phyloP scores from a whole-genome alignment of 2,329 filamentous ascomycete genomes.

The Penicillium sp. region DNA sequence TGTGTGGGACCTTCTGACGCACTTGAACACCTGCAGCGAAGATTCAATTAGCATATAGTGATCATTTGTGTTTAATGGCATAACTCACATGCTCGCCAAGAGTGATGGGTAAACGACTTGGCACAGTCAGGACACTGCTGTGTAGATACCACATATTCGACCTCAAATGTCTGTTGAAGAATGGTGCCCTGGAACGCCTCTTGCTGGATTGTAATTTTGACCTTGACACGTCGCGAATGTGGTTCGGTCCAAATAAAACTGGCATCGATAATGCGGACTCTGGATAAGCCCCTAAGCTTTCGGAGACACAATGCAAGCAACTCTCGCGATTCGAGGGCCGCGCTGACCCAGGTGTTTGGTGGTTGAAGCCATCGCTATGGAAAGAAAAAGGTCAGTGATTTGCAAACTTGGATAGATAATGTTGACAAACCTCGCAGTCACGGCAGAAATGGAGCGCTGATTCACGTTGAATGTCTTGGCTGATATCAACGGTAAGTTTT shows the following conservation, averaged over 20 bases:
- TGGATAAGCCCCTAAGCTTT: slow-evolving; percentile 79
- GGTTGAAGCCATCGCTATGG: slow-evolving; percentile 73
- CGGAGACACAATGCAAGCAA: slow-evolving; percentile 86
- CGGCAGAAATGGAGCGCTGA: slow-evolving; percentile 84
- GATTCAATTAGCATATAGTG: not conserved
- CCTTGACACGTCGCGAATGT: slow-evolving; percentile 84
- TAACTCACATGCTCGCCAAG: slow-evolving; percentile 66
- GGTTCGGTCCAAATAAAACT: slow-evolving; percentile 98
- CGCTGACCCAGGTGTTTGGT: slow-evolving; percentile 80
- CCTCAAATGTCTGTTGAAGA: slow-evolving; percentile 91
- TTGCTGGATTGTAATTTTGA: slow-evolving; percentile 90
- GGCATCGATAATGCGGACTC: slow-evolving; percentile 91
- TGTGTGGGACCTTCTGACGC: slow-evolving; percentile 93
- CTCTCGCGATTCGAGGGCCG: slow-evolving; percentile 82
- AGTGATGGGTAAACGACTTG: slow-evolving; percentile 95
- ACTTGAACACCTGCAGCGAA: slow-evolving; percentile 66
- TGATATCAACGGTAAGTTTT: slow-evolving; percentile 91
- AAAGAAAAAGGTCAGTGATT: not conserved
- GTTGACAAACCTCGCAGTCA: slow-evolving; percentile 68
- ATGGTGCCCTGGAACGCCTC: slow-evolving; percentile 63
- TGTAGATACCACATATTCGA: slow-evolving; percentile 82
- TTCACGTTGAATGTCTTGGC: slow-evolving; percentile 84
- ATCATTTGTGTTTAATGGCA: slow-evolving; percentile 22
- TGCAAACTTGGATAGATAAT: not conserved
- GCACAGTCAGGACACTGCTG: slow-evolving; percentile 94